phyloP scores from a whole-genome alignment of 2,329 filamentous ascomycete genomes.

The Sporothrix euskadiensis region DNA sequence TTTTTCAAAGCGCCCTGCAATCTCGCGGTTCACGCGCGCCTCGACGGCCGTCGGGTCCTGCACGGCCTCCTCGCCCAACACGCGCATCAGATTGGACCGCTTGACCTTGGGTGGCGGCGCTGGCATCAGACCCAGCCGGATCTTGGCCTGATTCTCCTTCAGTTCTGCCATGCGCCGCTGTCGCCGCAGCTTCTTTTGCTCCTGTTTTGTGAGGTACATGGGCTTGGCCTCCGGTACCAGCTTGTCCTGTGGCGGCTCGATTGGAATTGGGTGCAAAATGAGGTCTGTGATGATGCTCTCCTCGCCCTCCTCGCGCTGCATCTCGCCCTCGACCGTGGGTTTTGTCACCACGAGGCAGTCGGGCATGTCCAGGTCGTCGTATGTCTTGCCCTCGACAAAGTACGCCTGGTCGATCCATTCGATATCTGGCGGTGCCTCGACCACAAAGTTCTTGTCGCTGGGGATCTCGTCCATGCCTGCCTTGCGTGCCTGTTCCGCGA shows the following conservation, averaged over 20 bases:
- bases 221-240: slow-evolving; percentile 77
- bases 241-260: slow-evolving; percentile 90
- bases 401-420: slow-evolving; percentile 96
- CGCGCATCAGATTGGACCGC: slow-evolving; percentile 95
- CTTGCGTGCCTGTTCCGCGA: slow-evolving; percentile 82
- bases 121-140: slow-evolving; percentile 83
- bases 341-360: slow-evolving; percentile 54
- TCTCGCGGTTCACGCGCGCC: slow-evolving; percentile 88
- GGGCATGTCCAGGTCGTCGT: slow-evolving; percentile 67
- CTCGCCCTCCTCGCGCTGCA: slow-evolving; percentile 51
- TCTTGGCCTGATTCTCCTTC: slow-evolving; percentile 96
- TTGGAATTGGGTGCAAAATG: slow-evolving; percentile 86
- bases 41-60: slow-evolving; percentile 98
- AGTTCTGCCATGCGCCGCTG: slow-evolving; percentile 89
- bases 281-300: slow-evolving; percentile 89
- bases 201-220: slow-evolving; percentile 87
- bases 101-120: slow-evolving; percentile 95
- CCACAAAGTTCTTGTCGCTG: slow-evolving; percentile 85
- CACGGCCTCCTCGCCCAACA: slow-evolving; percentile 85
- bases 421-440: slow-evolving; percentile 79
- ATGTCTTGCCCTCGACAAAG: slow-evolving; percentile 72
- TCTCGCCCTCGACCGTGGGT: slow-evolving; percentile 36
- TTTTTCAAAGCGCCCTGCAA: slow-evolving; percentile 77
- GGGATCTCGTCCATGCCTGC: slow-evolving; percentile 92
- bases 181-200: slow-evolving; percentile 86